Evolutionary conservation across 2,329 filamentous ascomycete genomes (phyloP).

Genomic region (Fusarium nematophilum): DNA sequence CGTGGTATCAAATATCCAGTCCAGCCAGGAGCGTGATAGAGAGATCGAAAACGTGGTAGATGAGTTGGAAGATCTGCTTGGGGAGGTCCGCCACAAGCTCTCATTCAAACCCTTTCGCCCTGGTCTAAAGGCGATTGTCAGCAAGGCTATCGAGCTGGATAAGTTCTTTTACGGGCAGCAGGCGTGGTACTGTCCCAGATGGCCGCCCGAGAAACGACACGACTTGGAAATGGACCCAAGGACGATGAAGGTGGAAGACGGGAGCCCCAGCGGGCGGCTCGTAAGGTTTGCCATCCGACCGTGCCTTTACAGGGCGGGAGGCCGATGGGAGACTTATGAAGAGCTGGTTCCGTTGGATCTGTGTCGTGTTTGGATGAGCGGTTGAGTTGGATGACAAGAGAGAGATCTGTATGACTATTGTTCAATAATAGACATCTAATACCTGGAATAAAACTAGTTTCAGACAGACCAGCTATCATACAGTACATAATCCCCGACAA

Average conservation of each 20-base stretch:
- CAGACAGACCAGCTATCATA: too few relatives aligned
- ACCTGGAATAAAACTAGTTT: too few relatives aligned
- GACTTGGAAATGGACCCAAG: too few relatives aligned
- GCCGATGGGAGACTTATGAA: neutral
- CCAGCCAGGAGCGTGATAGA: neutral
- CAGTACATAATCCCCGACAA: too few relatives aligned
- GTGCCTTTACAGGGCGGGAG: neutral
- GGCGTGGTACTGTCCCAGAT: neutral
- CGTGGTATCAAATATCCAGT: neutral
- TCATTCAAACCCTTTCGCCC: neutral
- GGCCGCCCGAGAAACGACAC: too few relatives aligned
- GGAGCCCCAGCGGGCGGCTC: neutral
- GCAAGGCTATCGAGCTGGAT: constrained; percentile 2
- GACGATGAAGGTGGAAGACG: neutral
- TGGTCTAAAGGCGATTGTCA: neutral
- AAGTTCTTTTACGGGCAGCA: constrained; percentile 4
- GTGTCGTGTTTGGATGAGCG: too few relatives aligned
- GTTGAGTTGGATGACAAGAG: too few relatives aligned
- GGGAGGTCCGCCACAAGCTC: too few relatives aligned
- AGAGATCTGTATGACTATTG: too few relatives aligned
- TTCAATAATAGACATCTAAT: too few relatives aligned
- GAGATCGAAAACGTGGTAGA: neutral
- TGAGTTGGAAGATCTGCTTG: neutral
- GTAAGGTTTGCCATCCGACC: neutral
- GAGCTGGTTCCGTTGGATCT: too few relatives aligned